Conservation (phyloP, 495 filamentous ascomycete species). For the Annulohypoxylon maeteangense region DNA sequence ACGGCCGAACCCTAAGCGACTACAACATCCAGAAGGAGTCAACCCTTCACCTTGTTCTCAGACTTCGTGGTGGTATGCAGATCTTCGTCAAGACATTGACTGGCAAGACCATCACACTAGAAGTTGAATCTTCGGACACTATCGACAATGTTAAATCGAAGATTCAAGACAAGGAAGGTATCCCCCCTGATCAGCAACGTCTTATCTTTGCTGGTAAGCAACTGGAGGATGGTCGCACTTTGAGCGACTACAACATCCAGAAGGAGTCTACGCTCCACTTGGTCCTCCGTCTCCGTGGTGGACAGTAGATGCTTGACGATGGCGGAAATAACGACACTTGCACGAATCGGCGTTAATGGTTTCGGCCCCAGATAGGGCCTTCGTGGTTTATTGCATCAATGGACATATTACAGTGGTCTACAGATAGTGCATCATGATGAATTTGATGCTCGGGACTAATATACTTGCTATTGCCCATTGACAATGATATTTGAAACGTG, state of each 20-base stretch:
- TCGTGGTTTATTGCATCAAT: constrained; percentile 25
- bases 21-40: constrained; percentile 99
- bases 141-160: constrained; percentile 95
- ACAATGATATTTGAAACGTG: background rate
- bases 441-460: constrained; percentile 30
- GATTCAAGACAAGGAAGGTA: constrained; percentile 94
- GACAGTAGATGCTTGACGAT: constrained; percentile 63
- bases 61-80: constrained; percentile 97
- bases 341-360: constrained; percentile 43
- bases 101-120: constrained; percentile 91
- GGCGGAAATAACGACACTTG: constrained; percentile 39
- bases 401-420: constrained; percentile 27
- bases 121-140: constrained; percentile 89
- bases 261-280: constrained; percentile 91
- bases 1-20: constrained; percentile 90
- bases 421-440: constrained; percentile 21
- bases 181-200: constrained; percentile 88
- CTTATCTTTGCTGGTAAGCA: constrained; percentile 94
- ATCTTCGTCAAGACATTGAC: constrained; percentile 95
- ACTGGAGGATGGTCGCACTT: constrained; percentile 83
- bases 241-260: constrained; percentile 94
- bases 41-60: constrained; percentile 95
- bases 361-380: constrained; percentile 27
- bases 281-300: constrained; percentile 88
- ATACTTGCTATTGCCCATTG: constrained; percentile 27